Percentiles rank a stretch among this genome's conserved stretches.
Conservation (phyloP, 768 basidiomycete genomes). For the Lentinula raphanica region DNA sequence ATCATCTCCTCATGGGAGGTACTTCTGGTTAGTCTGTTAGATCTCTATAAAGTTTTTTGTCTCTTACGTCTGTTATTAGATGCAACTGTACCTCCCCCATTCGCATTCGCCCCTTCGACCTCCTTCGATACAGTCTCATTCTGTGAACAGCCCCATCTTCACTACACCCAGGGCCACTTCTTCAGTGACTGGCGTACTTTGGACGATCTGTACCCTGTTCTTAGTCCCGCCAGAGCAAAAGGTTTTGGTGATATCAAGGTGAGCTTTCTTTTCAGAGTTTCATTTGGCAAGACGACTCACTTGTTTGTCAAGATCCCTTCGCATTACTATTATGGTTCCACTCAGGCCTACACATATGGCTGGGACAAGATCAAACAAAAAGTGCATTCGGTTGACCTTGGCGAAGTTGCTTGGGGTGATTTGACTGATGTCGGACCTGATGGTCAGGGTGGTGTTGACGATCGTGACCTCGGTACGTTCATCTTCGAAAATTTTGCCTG, state of each 20-base stretch:
- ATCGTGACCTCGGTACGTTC: background rate
- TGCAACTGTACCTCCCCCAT: slow-evolving; percentile 35
- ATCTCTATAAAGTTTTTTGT: background rate
- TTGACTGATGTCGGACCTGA: background rate
- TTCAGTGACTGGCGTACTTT: slow-evolving; percentile 96
- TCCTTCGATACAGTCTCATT: slow-evolving; percentile 63
- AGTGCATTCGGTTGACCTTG: slow-evolving; percentile 71
- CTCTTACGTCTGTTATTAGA: too few species aligned
- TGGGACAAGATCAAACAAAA: slow-evolving; percentile 78
- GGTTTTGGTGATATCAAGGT: slow-evolving; percentile 82
- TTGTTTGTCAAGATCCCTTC: slow-evolving; percentile 64
- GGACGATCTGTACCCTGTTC: slow-evolving; percentile 84
- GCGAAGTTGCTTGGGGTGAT: slow-evolving; percentile 47
- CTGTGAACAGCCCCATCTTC: slow-evolving; percentile 78
- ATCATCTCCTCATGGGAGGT: background rate
- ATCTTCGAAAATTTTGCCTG: background rate
- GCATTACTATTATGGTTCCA: slow-evolving; percentile 91
- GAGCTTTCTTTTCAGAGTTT: background rate
- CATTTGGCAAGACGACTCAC: background rate
- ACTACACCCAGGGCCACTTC: slow-evolving; percentile 88
- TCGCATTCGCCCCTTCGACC: slow-evolving; percentile 56
- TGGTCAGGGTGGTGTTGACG: background rate
- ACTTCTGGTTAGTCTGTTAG: background rate
- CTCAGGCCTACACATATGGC: slow-evolving; percentile 79
- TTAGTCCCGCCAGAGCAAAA: slow-evolving; percentile 83